Conservation (phyloP, 164 flowering plant species). For the Magnolia officinalis region DNA sequence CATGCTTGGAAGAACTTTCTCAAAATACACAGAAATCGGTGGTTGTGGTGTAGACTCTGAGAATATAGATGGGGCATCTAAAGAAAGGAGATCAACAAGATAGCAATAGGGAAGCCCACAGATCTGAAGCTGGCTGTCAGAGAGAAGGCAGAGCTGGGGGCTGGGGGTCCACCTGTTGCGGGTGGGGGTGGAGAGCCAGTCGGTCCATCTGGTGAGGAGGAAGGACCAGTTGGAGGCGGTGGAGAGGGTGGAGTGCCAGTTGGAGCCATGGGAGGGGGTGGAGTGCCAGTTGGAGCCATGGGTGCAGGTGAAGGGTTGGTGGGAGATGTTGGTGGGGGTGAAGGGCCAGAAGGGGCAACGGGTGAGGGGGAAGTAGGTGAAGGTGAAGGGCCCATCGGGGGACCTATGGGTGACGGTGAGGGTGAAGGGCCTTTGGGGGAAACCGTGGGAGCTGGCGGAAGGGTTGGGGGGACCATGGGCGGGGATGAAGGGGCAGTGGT, state of each 20-base stretch:
- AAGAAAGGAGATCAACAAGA: neutral
- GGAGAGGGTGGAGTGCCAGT: neutral
- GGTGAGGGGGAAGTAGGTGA: neutral
- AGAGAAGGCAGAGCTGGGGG: neutral
- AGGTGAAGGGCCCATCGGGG: neutral
- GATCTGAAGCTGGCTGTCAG: neutral
- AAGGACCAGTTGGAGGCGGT: too few species aligned
- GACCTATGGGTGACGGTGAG: neutral
- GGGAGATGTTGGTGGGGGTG: neutral
- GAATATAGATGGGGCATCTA: neutral
- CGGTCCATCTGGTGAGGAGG: neutral
- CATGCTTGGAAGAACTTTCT: neutral
- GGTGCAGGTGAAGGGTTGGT: neutral
- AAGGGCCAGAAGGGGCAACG: neutral
- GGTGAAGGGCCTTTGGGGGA: neutral
- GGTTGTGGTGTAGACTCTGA: neutral
- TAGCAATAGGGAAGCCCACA: neutral
- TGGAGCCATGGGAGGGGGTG: neutral
- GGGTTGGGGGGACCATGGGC: neutral
- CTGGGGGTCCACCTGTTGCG: neutral
- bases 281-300: neutral
- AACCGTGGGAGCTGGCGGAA: neutral
- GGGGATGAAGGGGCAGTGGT: slow-evolving; percentile 1
- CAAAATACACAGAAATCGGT: neutral
- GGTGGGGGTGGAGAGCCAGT: neutral